Percentiles rank a stretch among this genome's conserved stretches.
Conservation (phyloP, 2,329 filamentous ascomycete species). For the Paecilomyces variotii region DNA sequence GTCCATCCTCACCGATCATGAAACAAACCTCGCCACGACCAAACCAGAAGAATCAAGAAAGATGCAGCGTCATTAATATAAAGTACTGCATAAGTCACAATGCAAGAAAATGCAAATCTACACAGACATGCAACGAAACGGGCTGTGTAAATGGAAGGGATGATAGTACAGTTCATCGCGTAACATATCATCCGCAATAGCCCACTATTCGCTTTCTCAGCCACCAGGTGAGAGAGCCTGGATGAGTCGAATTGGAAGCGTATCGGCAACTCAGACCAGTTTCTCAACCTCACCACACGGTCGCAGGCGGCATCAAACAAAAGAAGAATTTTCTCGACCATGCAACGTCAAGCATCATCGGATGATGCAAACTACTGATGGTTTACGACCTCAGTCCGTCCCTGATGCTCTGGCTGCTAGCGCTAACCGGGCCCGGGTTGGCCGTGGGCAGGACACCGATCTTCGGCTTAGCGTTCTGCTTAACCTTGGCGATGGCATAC, state of each 20-base stretch:
- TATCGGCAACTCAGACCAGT: neutral
- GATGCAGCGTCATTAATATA: neutral
- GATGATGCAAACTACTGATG: neutral
- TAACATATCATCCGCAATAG: neutral
- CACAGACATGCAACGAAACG: neutral
- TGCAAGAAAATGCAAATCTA: neutral
- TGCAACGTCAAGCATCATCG: neutral
- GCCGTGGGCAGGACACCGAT: slow-evolving; percentile 59
- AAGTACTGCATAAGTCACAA: neutral
- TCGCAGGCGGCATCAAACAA: neutral
- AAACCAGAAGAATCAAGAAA: neutral
- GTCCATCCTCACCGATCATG: neutral
- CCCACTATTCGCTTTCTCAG: neutral
- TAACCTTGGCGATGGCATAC: slow-evolving; percentile 78
- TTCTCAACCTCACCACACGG: neutral
- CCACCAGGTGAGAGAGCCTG: neutral
- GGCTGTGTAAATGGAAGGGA: neutral
- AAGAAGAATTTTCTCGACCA: neutral
- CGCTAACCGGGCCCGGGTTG: slow-evolving; percentile 64
- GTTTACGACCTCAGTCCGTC: slow-evolving; percentile 67
- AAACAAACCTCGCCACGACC: neutral
- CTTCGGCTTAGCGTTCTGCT: slow-evolving; percentile 62
- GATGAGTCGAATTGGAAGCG: neutral
- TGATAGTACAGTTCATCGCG: neutral
- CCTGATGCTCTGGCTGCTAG: slow-evolving; percentile 82